Evolutionary conservation across 208 protist genomes (phyloP).

Genomic region (Leishmania aethiopica): DNA sequence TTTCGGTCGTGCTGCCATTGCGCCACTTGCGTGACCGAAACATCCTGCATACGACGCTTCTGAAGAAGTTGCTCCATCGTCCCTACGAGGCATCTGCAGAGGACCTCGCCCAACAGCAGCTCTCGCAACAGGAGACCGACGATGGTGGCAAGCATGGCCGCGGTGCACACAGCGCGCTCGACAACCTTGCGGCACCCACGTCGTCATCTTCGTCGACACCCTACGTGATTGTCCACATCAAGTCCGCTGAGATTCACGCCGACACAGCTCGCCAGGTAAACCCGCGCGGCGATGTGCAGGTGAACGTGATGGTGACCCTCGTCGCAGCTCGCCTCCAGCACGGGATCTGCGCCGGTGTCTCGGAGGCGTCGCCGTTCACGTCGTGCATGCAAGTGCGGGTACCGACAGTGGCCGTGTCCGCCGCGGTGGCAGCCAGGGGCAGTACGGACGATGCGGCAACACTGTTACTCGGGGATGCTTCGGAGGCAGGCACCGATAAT

Average conservation of each 20-base stretch:
- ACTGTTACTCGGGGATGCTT: background rate
- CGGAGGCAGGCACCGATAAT: background rate
- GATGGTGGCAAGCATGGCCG: background rate
- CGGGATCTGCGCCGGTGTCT: constrained; percentile 57
- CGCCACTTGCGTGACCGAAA: constrained; percentile 41
- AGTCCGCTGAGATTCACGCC: constrained; percentile 37
- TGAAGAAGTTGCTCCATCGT: constrained; percentile 57
- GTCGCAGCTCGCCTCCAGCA: constrained; percentile 45
- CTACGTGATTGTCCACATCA: constrained; percentile 41
- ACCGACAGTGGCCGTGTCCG: constrained; percentile 20
- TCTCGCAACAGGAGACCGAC: background rate
- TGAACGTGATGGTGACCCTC: constrained; percentile 39
- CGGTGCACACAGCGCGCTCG: background rate
- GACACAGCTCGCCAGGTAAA: constrained; percentile 52
- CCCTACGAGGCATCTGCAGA: constrained; percentile 33
- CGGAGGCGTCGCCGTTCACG: constrained; percentile 33
- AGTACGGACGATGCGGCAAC: background rate
- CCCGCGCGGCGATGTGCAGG: constrained; percentile 47
- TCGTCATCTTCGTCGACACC: background rate
- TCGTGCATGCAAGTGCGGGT: constrained; percentile 54
- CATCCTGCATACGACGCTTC: constrained; percentile 41
- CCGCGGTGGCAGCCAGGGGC: constrained; percentile 4
- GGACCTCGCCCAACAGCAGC: constrained; percentile 21
- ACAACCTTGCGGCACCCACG: background rate
- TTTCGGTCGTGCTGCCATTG: constrained; percentile 49